These are phyloP conservation scores for Ophiorrhiza pumila DNA, from an alignment of 257 asterid genomes.

Conservation along the genomic window DNA sequence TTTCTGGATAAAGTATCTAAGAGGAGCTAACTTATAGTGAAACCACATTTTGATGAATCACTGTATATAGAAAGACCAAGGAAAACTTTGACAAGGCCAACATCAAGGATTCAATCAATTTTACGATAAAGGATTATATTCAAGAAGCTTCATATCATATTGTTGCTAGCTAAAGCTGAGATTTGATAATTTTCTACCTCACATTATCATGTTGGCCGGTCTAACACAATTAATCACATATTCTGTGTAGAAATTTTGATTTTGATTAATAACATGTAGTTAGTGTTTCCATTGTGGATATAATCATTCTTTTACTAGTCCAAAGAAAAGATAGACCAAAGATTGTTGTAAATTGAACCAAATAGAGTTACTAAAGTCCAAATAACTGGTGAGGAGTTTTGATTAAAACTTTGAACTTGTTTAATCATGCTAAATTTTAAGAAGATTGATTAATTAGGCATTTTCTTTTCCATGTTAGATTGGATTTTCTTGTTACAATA, in stretches of 20 bases:
- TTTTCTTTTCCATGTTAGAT: not conserved
- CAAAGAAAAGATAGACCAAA: not conserved
- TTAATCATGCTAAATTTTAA: too few species aligned
- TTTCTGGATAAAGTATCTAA: not conserved
- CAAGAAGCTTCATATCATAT: not conserved
- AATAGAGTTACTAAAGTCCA: not conserved
- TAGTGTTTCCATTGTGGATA: not conserved
- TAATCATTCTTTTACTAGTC: not conserved
- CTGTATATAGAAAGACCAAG: not conserved
- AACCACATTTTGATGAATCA: not conserved
- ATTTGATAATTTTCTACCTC: not conserved
- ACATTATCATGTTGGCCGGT: not conserved
- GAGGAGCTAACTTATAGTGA: not conserved
- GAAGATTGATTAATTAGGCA: too few species aligned
- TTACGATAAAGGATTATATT: not conserved
- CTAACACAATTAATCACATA: not conserved
- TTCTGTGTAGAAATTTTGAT: not conserved
- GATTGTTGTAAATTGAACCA: not conserved
- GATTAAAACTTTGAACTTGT: not conserved
- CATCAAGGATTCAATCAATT: not conserved
- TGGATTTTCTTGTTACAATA: not conserved
- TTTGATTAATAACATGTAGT: not conserved
- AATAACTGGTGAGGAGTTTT: conserved; percentile 1
- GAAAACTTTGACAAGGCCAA: not conserved
- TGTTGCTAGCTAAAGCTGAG: not conserved